phyloP scores from a whole-genome alignment of 2,329 filamentous ascomycete genomes.

The Nannizziopsis arthrosporioides region DNA sequence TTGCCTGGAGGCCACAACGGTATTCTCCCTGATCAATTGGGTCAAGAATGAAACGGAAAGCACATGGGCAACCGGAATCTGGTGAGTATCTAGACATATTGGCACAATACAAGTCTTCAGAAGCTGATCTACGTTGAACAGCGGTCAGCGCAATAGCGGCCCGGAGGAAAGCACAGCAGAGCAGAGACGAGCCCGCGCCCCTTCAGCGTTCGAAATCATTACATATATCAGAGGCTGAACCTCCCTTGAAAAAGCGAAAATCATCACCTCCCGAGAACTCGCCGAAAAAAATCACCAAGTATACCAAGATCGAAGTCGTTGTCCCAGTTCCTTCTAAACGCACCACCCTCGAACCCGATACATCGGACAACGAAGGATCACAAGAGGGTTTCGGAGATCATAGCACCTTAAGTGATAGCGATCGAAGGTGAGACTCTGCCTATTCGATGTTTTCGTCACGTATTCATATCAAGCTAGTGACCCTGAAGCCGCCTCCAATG shows the following conservation, averaged over 20 bases:
- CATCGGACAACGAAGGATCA: conserved; percentile 7
- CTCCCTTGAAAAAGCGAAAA: conserved; percentile 27
- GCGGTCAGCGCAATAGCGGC: conserved; percentile 34
- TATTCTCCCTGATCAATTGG: neutral
- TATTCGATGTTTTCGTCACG: neutral
- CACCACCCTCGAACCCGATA: neutral
- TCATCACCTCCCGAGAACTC: conserved; percentile 19
- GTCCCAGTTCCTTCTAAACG: neutral
- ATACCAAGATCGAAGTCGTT: conserved; percentile 5
- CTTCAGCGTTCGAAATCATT: conserved; percentile 15
- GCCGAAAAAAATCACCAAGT: neutral
- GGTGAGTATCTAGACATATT: conserved; percentile 8
- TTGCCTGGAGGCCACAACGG: neutral
- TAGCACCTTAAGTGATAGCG: neutral
- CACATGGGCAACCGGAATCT: conserved; percentile 6
- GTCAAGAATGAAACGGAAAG: conserved; percentile 13
- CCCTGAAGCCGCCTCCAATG: neutral
- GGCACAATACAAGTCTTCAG: neutral
- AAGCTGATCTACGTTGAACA: conserved; percentile 3
- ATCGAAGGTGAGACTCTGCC: neutral
- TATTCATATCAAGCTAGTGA: conserved; percentile 9
- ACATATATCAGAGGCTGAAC: conserved; percentile 19
- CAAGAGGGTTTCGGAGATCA: neutral
- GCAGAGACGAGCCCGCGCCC: conserved; percentile 18
- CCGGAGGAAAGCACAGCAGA: conserved; percentile 29